Evolutionary conservation across 2,329 filamentous ascomycete genomes (phyloP).

Genomic region (Helicocarpus griseus): DNA sequence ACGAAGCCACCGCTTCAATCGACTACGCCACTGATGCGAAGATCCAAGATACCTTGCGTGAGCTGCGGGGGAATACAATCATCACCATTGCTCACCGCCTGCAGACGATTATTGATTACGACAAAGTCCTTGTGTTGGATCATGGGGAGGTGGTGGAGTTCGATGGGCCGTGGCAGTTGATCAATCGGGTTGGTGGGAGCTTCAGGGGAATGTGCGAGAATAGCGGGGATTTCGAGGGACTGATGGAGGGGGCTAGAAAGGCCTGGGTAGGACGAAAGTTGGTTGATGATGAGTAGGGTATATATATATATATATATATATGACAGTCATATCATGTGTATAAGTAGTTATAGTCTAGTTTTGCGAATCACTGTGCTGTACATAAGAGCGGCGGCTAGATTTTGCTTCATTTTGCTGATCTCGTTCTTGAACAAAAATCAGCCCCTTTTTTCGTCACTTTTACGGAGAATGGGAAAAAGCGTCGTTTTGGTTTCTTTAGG

Average conservation of each 20-base stretch:
- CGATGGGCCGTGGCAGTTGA: conserved; percentile 76
- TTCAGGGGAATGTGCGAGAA: conserved; percentile 62
- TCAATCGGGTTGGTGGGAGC: conserved; percentile 58
- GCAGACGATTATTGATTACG: conserved; percentile 96
- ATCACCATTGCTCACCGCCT: conserved; percentile 94
- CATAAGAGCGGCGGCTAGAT: too few species aligned
- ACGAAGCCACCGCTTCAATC: conserved; percentile 94
- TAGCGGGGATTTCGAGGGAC: conserved; percentile 51
- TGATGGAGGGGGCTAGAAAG: conserved; percentile 46
- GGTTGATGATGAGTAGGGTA: conserved; percentile 31
- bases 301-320: not conserved
- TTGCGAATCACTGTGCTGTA: not conserved
- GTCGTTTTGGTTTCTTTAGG: too few species aligned
- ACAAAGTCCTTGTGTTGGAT: conserved; percentile 91
- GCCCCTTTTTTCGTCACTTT: too few species aligned
- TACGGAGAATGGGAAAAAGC: too few species aligned
- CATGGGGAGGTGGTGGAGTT: conserved; percentile 81
- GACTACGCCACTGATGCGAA: conserved; percentile 93
- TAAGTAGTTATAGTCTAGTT: too few species aligned
- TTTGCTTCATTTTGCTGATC: too few species aligned
- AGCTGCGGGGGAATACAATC: conserved; percentile 76
- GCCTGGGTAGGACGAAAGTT: conserved; percentile 40
- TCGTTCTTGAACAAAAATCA: too few species aligned
- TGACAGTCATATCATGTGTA: not conserved
- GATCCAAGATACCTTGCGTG: conserved; percentile 93